Evolutionary conservation across 139 green algal species (phyloP), one percentile per base, ranked within the genome.

Genomic region (Monoraphidium neglectum): DNA sequence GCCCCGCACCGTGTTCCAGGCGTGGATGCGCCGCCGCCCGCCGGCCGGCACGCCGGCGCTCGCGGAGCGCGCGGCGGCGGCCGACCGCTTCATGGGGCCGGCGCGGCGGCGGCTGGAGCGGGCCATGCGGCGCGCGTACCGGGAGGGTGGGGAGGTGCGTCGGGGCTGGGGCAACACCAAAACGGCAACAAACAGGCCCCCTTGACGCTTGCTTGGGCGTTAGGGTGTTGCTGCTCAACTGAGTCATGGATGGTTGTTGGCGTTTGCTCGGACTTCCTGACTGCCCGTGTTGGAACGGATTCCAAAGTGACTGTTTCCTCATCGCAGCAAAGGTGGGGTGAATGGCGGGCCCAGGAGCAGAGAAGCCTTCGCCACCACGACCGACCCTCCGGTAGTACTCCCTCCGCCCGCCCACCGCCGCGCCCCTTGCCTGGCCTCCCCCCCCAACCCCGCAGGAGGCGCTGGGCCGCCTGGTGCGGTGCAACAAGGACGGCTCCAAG

Each of bases 21-120:
- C 62, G 1, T 84, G 77, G 57, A 57, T 84, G 46, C 57, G 79
- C 15, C 72, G 72, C 36, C 3, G 43, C 35, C 72, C 79, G 8
- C 28, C 59, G 10, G 13, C 51, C 15, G 63, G 63, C 70, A n/a
- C 28, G 4, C 40, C 40, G 23, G 36, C 36, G 60, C 24, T 60
- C 1, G 28, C 13, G 62, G 40, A 77, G 62, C 76, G 76, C 57
- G 24, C 46, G n/a, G 49, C 24, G 33, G 43, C 40, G 3, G 76
- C 76, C 32, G 30, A 75, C 40, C 46, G 43, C 26, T 66, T 76
- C 4, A 80, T 80, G 74, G 18, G 24, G 26, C 24, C 35, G 21
- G 28, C 26, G 16, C 33, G 64, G 61, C 53, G 21, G 4, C 46
- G 38, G 61, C 8, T 40, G 5, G 36, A 73, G 73, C 10, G 54